phyloP scores from a whole-genome alignment of 441 rosid genomes.

The Gossypium gossypioides region DNA sequence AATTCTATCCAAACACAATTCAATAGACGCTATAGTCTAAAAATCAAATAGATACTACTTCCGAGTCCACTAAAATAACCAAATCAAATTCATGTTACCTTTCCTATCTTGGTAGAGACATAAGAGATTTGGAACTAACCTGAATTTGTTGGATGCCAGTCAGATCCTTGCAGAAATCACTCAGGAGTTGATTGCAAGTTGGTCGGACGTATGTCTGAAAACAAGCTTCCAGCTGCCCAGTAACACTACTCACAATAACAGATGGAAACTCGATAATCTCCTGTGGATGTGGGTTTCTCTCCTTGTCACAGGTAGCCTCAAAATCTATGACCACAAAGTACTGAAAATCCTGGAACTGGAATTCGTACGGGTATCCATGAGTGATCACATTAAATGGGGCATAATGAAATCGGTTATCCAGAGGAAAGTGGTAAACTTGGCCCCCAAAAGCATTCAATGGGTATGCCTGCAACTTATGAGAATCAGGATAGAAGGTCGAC shows the following conservation, averaged over 20 bases:
- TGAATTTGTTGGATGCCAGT: slow-evolving; percentile 61
- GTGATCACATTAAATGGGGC: slow-evolving; percentile 24
- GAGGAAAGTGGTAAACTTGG: slow-evolving; percentile 31
- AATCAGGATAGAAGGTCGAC: slow-evolving; percentile 32
- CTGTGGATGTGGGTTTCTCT: slow-evolving; percentile 51
- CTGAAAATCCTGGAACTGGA: slow-evolving; percentile 48
- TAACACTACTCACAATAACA: slow-evolving; percentile 45
- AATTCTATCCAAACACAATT: not conserved
- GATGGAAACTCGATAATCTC: slow-evolving; percentile 76
- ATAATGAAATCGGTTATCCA: slow-evolving; percentile 33
- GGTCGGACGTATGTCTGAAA: slow-evolving; percentile 67
- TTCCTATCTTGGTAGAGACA: not conserved
- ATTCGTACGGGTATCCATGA: slow-evolving; percentile 30
- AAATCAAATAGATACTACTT: not conserved
- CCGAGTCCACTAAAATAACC: no score
- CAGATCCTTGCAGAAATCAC: slow-evolving; percentile 64
- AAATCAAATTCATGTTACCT: no score
- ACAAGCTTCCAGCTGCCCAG: slow-evolving; percentile 57
- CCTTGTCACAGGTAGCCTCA: slow-evolving; percentile 69
- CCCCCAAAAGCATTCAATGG: slow-evolving; percentile 31
- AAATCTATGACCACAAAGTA: slow-evolving; percentile 66
- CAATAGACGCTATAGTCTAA: not conserved
- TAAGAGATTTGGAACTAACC: slow-evolving; percentile 21
- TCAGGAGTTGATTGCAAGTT: slow-evolving; percentile 45
- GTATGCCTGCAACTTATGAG: slow-evolving; percentile 32